Base-by-base conservation (phyloP, 2,329 filamentous ascomycete genomes). In the Calonectria hawksworthii region DNA sequence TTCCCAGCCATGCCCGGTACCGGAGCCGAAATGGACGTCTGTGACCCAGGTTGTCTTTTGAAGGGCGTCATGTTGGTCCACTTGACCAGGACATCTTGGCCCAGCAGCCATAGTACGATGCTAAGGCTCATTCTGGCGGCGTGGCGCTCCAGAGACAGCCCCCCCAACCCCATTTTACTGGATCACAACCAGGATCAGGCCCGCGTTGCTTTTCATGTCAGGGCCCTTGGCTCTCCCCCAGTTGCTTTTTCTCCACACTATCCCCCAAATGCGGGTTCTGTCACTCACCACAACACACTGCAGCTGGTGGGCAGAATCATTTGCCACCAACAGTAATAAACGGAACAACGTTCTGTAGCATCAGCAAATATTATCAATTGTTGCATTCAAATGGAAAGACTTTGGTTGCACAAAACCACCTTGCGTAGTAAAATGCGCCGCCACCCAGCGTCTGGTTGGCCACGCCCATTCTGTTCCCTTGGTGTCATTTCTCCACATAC, bases 11-110 rank as follows among this genome's bases (percentile, higher is more conserved):
- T 65, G 41, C 38, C 61, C 61, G 61, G 61, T 65, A 65, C 61
- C 61, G 61, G 61, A 65, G 41, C 38, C 41, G 41, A 65, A 50
- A 65, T 30, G 30, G 16, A 47, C 61, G 26, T 63, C 26, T 44
- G 18, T 36, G 36, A 23, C 38, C 36, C 9, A 21, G 56, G 56
- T 63, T 65, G 61, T 65, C 61, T 50, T 28, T 23, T 34, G 41
- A 65, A 65, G 61, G 61, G 61, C 61, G 61, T 50, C 38, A 9
- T 65, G 61, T 32, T 34, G 61, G 61, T 65, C 61, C 61, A 65
- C 61, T 65, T 65, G 61, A 65, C 41, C 61, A 65, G 13, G 38
- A 47, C 41, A 26, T 44, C 38, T 28, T 34, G 16, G 18, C 41
- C 38, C 41, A 65, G 36, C 26, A 23, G n/a, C 13, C n/a, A 56